These are phyloP conservation scores for Drechslerella stenobrocha DNA, from an alignment of 2,329 filamentous ascomycete species.

Conservation along the genomic window DNA sequence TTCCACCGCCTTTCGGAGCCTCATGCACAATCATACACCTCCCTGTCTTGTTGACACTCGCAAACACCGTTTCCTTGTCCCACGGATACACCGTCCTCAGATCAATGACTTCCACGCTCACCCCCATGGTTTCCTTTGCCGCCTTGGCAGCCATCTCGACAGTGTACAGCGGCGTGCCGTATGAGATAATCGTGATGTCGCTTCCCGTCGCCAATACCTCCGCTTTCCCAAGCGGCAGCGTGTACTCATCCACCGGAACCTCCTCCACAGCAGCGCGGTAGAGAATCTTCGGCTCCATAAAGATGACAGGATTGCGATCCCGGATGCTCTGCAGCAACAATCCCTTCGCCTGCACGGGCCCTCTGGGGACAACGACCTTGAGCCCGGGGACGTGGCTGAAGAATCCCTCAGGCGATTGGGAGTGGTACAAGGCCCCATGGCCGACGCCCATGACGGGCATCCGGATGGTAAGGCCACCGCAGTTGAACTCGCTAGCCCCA, in stretches of 20 bases:
- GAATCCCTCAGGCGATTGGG: constrained; percentile 82
- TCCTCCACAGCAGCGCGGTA: constrained; percentile 91
- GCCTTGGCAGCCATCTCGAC: constrained; percentile 76
- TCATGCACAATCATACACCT: constrained; percentile 87
- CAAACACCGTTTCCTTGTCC: constrained; percentile 78
- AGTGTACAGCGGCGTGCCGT: constrained; percentile 85
- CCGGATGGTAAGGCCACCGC: constrained; percentile 78
- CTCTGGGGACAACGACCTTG: constrained; percentile 81
- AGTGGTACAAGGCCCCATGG: constrained; percentile 85
- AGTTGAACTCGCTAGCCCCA: constrained; percentile 59
- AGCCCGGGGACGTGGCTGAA: constrained; percentile 88
- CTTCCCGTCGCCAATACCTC: constrained; percentile 79
- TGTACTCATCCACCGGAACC: constrained; percentile 77
- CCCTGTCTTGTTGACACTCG: constrained; percentile 84
- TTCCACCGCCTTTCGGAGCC: constrained; percentile 84
- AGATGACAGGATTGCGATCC: constrained; percentile 82
- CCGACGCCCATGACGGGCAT: constrained; percentile 92
- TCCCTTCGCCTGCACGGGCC: constrained; percentile 85
- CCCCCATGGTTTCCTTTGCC: constrained; percentile 73
- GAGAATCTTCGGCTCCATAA: constrained; percentile 91
- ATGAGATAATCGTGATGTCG: constrained; percentile 81
- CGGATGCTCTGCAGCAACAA: constrained; percentile 74
- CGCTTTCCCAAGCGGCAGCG: constrained; percentile 81
- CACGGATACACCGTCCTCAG: constrained; percentile 86
- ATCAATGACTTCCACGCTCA: constrained; percentile 83